Conservation (phyloP, 176 grass and related monocot genomes). For the Elymus sibiricus region DNA sequence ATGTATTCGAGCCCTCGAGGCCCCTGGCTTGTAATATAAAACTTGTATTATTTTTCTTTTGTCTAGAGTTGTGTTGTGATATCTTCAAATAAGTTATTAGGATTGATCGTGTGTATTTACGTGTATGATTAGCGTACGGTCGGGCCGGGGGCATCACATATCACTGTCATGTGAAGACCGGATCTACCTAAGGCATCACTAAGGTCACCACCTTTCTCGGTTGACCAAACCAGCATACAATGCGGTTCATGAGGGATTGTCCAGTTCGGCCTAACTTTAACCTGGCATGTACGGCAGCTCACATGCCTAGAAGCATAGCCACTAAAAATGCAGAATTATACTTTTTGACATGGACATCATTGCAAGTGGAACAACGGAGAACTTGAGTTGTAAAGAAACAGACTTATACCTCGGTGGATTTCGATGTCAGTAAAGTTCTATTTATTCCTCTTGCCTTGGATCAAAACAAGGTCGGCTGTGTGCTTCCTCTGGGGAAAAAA, state of each 20-base stretch:
- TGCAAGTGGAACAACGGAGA: neutral
- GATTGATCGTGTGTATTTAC: too few relatives aligned
- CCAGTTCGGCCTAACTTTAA: constrained; percentile 6
- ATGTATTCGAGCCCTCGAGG: too few relatives aligned
- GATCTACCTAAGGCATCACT: constrained; percentile 19
- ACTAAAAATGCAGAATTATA: neutral
- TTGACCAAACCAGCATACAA: neutral
- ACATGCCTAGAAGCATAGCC: too few relatives aligned
- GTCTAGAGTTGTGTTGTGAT: too few relatives aligned
- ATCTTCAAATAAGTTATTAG: too few relatives aligned
- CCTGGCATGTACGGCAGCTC: neutral
- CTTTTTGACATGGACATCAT: neutral
- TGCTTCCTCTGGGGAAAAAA: neutral
- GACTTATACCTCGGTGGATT: neutral
- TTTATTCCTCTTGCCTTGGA: too few relatives aligned
- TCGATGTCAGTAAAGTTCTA: neutral
- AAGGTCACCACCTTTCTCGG: neutral
- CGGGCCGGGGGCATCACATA: too few relatives aligned
- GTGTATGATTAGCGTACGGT: too few relatives aligned
- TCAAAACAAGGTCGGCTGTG: neutral
- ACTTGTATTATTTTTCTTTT: too few relatives aligned
- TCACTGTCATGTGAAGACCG: neutral
- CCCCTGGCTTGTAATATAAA: too few relatives aligned
- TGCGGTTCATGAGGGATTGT: neutral
- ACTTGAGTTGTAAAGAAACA: neutral